These are phyloP conservation scores for Citrus reticulata DNA, from an alignment of 345 rosid genomes.

Conservation along the genomic window DNA sequence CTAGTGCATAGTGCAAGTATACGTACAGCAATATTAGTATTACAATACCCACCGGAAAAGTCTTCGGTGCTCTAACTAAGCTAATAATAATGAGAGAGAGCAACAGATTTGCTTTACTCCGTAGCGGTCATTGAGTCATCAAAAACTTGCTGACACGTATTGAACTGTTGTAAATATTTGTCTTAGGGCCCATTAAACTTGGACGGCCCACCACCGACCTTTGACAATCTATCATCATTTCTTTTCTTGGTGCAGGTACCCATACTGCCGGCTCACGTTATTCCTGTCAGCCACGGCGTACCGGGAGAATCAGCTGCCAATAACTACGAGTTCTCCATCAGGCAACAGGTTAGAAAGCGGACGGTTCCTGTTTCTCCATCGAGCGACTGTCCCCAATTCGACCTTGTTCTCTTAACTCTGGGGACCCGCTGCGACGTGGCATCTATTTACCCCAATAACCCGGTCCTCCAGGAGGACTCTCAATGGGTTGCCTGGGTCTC, in stretches of 20 bases:
- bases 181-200: neutral
- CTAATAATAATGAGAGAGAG: too few relatives aligned
- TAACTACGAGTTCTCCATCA: slow-evolving; percentile 30
- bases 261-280: slow-evolving; percentile 23
- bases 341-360: slow-evolving; percentile 28
- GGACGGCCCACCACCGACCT: neutral
- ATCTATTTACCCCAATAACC: slow-evolving; percentile 21
- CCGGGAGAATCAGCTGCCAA: slow-evolving; percentile 30
- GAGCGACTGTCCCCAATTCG: slow-evolving; percentile 37
- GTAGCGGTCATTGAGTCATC: too few relatives aligned
- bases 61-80: neutral
- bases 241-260: slow-evolving; percentile 25
- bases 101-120: too few relatives aligned
- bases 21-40: neutral
- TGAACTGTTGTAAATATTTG: neutral
- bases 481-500: slow-evolving; percentile 29
- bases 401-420: slow-evolving; percentile 25
- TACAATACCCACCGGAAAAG: neutral
- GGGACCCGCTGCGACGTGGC: slow-evolving; percentile 23
- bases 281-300: slow-evolving; percentile 20
- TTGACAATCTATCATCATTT: neutral
- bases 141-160: neutral
- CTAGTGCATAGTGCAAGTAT: neutral
- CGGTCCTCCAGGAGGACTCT: slow-evolving; percentile 20
- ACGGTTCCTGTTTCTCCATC: slow-evolving; percentile 25